Evolutionary conservation across 768 basidiomycete genomes (phyloP), one percentile per base, ranked within the genome.

Genomic region (Collybiopsis luxurians): DNA sequence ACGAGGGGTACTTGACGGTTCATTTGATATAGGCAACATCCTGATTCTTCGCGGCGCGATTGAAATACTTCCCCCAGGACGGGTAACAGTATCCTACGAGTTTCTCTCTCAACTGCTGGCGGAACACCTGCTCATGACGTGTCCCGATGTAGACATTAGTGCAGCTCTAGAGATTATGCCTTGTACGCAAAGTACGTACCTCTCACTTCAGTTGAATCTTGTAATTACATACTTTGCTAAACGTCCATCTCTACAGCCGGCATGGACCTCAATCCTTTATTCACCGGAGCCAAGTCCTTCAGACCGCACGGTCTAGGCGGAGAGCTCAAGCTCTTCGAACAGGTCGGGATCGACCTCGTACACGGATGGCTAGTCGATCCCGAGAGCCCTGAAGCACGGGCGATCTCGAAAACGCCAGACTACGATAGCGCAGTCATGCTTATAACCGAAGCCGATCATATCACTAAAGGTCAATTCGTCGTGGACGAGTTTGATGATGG

Each of bases 301-400:
- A 77, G 82, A 12, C 88, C 91, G 1, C 74, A 75, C 9, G 82
- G 80, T 1, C 77, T 78, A 27, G 83, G 83, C 0, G 92, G 90
- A 1, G 95, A 92, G 65, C 81, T 97, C 43, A 83, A 89, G 57
- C 81, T 97, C 7, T 97, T 97, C 64, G 75, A 85, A n/a, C 85
- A 90, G 43, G 89, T 85, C 0, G 86, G 85, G 9, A 90, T 96
- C 43, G 73, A 81, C 4, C 83, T 97, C 39, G 85, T 94, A 1
- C 94, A 96, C 57, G 95, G 95, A 1, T 97, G 95, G 95, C 79
- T 89, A 15, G 84, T 84, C n/a, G 88, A 90, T 59, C 86, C 86
- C 0, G 77, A 75, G 2, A 84, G 82, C 56, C 71, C 77, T 0
- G 90, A 92, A 66, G 79, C 81, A 10, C 61, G 61, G 0, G 81